Percentiles rank a stretch among this genome's conserved stretches.
Evolutionary conservation across 2,329 filamentous ascomycete species (phyloP).

Genomic region (Diaporthe sp.): DNA sequence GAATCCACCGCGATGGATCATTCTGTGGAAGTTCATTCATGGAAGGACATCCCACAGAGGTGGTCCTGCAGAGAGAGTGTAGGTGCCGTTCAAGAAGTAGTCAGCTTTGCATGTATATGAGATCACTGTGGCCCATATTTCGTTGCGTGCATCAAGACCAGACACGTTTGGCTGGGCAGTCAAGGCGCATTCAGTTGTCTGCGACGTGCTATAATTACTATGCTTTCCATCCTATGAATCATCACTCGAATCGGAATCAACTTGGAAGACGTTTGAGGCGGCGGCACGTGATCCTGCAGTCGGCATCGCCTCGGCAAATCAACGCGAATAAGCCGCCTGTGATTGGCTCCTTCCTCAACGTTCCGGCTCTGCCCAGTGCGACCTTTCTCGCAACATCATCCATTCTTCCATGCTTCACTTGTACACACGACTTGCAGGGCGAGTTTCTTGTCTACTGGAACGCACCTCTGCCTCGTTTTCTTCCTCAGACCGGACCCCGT

Average conservation of each 20-base stretch:
- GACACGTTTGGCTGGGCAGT: slow-evolving; percentile 3
- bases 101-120: not conserved
- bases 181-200: not conserved
- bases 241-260: slow-evolving; percentile 22
- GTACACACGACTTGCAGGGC: slow-evolving; percentile 38
- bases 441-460: slow-evolving; percentile 43
- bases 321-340: slow-evolving; percentile 39
- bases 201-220: not conserved
- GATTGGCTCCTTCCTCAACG: slow-evolving; percentile 50
- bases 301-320: slow-evolving; percentile 37
- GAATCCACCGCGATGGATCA: not conserved
- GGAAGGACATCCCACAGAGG: not conserved
- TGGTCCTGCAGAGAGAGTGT: not conserved
- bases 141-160: not conserved
- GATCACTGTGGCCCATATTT: not conserved
- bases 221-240: slow-evolving; percentile 32
- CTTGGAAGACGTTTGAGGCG: not conserved
- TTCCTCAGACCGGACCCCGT: slow-evolving; percentile 40
- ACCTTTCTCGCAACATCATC: slow-evolving; percentile 44
- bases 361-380: slow-evolving; percentile 43
- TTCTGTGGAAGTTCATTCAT: not conserved
- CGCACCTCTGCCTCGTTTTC: slow-evolving; percentile 38
- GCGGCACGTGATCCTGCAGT: slow-evolving; percentile 17
- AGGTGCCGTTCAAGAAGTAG: not conserved
- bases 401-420: slow-evolving; percentile 43